A percentile compares a stretch with the other conserved stretches of the same genome.
These are phyloP conservation scores for Theileria parva DNA, from an alignment of 169 alveolate genomes.

Conservation along the genomic window DNA sequence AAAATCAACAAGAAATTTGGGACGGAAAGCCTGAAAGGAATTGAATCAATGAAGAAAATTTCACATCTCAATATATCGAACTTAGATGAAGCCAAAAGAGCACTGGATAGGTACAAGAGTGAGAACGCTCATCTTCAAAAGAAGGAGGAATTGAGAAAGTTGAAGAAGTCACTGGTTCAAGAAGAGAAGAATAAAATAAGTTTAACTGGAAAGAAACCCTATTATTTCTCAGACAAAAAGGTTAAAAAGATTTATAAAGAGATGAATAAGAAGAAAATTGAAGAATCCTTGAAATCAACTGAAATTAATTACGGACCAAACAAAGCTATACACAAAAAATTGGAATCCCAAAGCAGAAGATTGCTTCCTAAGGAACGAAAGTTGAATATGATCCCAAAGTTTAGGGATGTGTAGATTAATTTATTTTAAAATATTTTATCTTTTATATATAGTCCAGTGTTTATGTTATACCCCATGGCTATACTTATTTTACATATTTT, in stretches of 20 bases:
- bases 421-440: neutral
- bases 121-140: constrained; percentile 55
- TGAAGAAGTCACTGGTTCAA: constrained; percentile 44
- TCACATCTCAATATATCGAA: constrained; percentile 47
- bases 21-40: constrained; percentile 31
- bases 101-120: constrained; percentile 48
- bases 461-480: neutral
- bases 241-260: constrained; percentile 43
- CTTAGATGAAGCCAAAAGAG: constrained; percentile 62
- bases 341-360: constrained; percentile 22
- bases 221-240: constrained; percentile 64
- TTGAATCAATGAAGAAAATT: constrained; percentile 32
- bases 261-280: constrained; percentile 21
- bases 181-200: constrained; percentile 59
- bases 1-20: constrained; percentile 35
- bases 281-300: constrained; percentile 41
- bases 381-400: constrained; percentile 1
- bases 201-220: constrained; percentile 52
- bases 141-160: constrained; percentile 24
- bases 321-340: constrained; percentile 55
- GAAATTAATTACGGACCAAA: constrained; percentile 47
- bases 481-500: neutral
- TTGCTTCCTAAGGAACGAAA: constrained; percentile 37
- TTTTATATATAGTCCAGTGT: neutral
- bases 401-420: constrained; percentile 11